Percentiles rank a stretch among this genome's conserved stretches.
Evolutionary conservation across 495 filamentous ascomycete genomes (phyloP).

Genomic region (Corynascus novoguineensis): DNA sequence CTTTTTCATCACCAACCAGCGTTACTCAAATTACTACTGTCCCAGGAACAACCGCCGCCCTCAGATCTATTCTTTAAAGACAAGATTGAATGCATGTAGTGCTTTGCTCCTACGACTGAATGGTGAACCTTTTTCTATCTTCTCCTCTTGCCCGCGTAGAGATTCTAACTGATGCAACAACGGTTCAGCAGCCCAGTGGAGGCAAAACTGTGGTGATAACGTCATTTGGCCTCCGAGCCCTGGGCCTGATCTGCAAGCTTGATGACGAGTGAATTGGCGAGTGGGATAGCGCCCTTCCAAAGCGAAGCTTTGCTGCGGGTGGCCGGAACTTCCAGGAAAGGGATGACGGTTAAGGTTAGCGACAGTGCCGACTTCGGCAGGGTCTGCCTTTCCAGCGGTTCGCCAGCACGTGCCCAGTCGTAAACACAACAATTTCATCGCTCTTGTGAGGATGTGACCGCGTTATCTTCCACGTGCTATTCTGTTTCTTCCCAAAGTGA

Average conservation of each 20-base stretch:
- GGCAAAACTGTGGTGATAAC: conserved; percentile 5
- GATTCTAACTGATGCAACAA: background rate
- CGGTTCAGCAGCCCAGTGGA: background rate
- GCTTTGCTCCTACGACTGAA: background rate
- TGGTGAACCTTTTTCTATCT: background rate
- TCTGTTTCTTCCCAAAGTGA: no score
- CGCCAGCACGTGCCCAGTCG: no score
- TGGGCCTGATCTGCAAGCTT: conserved; percentile 13
- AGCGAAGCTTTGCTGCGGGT: background rate
- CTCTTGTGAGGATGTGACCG: no score
- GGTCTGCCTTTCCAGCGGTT: background rate
- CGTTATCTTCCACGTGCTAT: no score
- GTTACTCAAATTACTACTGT: conserved; percentile 23
- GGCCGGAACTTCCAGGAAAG: conserved; percentile 12
- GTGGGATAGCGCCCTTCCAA: background rate
- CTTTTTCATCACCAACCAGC: conserved; percentile 26
- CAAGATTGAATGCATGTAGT: background rate
- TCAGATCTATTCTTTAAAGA: background rate
- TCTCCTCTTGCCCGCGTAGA: no score
- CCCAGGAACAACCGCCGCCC: background rate
- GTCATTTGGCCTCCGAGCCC: background rate
- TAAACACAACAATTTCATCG: no score
- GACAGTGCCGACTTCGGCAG: background rate
- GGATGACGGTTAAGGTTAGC: background rate
- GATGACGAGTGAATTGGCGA: conserved; percentile 3